phyloP scores from a whole-genome alignment of 2,329 filamentous ascomycete species.

The Cordyceps javanica region DNA sequence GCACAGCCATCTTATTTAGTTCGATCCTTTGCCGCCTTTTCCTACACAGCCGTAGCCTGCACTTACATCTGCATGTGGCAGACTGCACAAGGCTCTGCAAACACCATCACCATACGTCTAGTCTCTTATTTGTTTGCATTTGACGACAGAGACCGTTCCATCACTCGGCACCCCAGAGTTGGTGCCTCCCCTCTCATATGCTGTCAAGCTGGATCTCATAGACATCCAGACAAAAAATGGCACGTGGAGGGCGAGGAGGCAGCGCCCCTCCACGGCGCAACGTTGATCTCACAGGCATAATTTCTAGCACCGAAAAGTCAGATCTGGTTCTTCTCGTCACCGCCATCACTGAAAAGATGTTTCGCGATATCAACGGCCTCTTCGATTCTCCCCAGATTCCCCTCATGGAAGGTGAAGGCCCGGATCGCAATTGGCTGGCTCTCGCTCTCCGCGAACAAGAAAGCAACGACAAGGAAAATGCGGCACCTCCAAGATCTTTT shows the following conservation, averaged over 20 bases:
- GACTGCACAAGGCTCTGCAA: neutral
- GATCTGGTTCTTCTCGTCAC: constrained; percentile 47
- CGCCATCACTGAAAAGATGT: constrained; percentile 50
- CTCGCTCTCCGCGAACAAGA: constrained; percentile 25
- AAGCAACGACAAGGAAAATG: constrained; percentile 25
- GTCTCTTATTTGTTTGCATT: neutral
- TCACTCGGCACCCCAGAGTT: neutral
- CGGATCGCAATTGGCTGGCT: constrained; percentile 30
- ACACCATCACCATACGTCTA: neutral
- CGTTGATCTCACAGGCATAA: constrained; percentile 44
- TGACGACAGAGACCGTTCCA: neutral
- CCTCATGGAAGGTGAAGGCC: constrained; percentile 25
- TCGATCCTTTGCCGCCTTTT: neutral
- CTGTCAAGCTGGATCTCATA: constrained; percentile 3
- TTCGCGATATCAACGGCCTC: constrained; percentile 42
- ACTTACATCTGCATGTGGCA: neutral
- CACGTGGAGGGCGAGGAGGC: constrained; percentile 30
- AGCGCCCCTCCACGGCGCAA: constrained; percentile 34
- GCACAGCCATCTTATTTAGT: neutral
- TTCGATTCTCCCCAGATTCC: constrained; percentile 43
- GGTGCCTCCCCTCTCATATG: constrained; percentile 3
- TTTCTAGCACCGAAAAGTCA: constrained; percentile 42
- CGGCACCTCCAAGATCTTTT: constrained; percentile 8
- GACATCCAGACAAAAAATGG: constrained; percentile 28
- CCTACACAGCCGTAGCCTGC: neutral